Conservation (phyloP, 2,329 filamentous ascomycete genomes). For the Pseudogymnoascus sp. region DNA sequence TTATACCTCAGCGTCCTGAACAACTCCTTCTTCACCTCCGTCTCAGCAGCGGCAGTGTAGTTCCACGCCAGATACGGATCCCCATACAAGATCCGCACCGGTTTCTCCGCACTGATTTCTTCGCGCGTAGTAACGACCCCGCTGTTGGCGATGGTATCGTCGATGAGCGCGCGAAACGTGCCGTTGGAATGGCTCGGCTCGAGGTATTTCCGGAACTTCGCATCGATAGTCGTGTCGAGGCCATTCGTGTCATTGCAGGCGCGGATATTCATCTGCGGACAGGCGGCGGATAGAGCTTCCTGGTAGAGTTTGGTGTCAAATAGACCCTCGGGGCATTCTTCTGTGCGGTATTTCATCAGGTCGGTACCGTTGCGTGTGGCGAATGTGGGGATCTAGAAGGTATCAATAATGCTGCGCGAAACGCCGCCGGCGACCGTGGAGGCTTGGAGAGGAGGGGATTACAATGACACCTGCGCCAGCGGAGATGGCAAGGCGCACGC, state of each 20-base stretch:
- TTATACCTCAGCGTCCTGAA: constrained; percentile 19
- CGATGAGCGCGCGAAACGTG: constrained; percentile 8
- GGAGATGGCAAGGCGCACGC: constrained; percentile 20
- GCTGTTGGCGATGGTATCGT: neutral
- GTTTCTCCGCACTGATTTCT: constrained; percentile 12
- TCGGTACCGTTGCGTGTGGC: constrained; percentile 11
- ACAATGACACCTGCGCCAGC: constrained; percentile 17
- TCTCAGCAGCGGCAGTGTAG: constrained; percentile 15
- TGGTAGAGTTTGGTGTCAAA: constrained; percentile 15
- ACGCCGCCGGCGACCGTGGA: neutral
- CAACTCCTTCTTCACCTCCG: constrained; percentile 16
- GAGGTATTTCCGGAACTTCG: constrained; percentile 9
- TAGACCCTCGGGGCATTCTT: constrained; percentile 11
- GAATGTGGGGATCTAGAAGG: constrained; percentile 13
- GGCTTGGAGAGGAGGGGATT: neutral
- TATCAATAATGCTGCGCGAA: neutral
- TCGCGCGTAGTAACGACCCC: neutral
- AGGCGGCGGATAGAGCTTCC: constrained; percentile 8
- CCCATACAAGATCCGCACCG: constrained; percentile 15
- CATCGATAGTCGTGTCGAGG: constrained; percentile 13
- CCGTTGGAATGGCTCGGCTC: constrained; percentile 8
- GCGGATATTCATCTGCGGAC: constrained; percentile 16
- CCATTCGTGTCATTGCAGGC: constrained; percentile 16
- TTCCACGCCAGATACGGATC: constrained; percentile 19
- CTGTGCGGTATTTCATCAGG: constrained; percentile 5